Evolutionary conservation across 108 stramenopile species (phyloP).

Genomic region (Bacterosira constricta): DNA sequence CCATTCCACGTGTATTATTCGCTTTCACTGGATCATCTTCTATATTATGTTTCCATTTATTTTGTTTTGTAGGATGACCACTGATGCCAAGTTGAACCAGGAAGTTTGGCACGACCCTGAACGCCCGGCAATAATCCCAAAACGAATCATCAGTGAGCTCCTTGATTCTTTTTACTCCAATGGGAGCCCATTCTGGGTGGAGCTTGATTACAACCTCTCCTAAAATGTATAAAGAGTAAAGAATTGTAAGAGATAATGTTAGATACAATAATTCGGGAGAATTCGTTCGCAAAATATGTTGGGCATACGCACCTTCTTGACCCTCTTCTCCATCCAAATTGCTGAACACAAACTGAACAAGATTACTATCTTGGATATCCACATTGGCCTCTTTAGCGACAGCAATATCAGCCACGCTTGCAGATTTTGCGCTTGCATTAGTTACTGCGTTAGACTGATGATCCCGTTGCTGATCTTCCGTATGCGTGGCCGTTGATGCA

Average conservation of each 20-base stretch:
- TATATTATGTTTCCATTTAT: conserved; percentile 45
- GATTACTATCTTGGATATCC: conserved; percentile 23
- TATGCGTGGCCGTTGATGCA: conserved; percentile 16
- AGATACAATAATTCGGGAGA: too few relatives aligned
- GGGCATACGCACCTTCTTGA: neutral
- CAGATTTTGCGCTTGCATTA: neutral
- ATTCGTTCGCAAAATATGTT: too few relatives aligned
- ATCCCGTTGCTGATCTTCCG: conserved; percentile 18
- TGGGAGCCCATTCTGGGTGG: conserved; percentile 75
- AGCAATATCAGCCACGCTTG: neutral
- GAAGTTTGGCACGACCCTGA: conserved; percentile 76
- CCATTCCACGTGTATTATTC: conserved; percentile 77
- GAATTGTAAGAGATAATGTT: too few relatives aligned
- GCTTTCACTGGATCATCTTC: conserved; percentile 84
- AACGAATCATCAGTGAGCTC: conserved; percentile 55
- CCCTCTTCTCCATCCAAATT: conserved; percentile 46
- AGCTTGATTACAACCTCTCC: conserved; percentile 50
- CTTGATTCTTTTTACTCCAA: conserved; percentile 73
- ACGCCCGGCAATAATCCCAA: conserved; percentile 64
- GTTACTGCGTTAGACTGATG: neutral
- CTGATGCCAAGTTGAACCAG: conserved; percentile 89
- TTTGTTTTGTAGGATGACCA: conserved; percentile 60
- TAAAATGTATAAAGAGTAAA: neutral
- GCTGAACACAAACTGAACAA: conserved; percentile 46
- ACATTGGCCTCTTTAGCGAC: neutral